phyloP scores from a whole-genome alignment of 331 rosid genomes.

The Pyrus hybrid region DNA sequence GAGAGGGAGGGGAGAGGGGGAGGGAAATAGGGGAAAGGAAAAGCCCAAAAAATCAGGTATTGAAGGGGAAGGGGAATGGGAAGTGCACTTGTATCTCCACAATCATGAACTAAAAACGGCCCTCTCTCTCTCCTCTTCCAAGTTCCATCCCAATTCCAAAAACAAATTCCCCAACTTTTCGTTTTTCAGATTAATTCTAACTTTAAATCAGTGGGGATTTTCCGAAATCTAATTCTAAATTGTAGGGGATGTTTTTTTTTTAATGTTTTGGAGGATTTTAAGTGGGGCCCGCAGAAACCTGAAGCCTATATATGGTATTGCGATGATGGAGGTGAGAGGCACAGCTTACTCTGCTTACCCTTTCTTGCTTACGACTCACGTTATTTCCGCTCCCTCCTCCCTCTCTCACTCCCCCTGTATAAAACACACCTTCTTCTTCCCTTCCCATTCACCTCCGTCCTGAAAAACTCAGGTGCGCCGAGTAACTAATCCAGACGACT shows the following conservation, averaged over 20 bases:
- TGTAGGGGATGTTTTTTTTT: neutral
- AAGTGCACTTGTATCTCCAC: conserved; percentile 13
- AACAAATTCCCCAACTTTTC: neutral
- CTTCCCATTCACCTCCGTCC: too few species aligned
- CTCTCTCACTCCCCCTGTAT: neutral
- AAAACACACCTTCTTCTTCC: neutral
- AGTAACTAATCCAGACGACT: neutral
- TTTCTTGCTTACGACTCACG: conserved; percentile 36
- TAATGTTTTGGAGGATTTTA: neutral
- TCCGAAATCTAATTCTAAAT: too few species aligned
- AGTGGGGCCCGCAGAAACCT: neutral
- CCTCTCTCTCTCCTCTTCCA: neutral
- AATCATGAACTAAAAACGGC: conserved; percentile 1
- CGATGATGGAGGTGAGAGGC: neutral
- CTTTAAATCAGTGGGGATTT: too few species aligned
- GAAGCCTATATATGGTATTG: neutral
- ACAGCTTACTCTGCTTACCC: neutral
- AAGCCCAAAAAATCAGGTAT: conserved; percentile 15
- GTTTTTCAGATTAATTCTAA: neutral
- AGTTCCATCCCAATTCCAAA: neutral
- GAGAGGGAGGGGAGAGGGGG: conserved; percentile 9
- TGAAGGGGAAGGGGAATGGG: conserved; percentile 5
- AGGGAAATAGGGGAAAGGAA: neutral
- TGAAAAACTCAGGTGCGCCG: neutral
- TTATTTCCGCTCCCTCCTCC: conserved; percentile 6